Evolutionary conservation across 2,329 filamentous ascomycete species (phyloP), one percentile per base, ranked within the genome.

Genomic region (Ceratocystis cubensis): DNA sequence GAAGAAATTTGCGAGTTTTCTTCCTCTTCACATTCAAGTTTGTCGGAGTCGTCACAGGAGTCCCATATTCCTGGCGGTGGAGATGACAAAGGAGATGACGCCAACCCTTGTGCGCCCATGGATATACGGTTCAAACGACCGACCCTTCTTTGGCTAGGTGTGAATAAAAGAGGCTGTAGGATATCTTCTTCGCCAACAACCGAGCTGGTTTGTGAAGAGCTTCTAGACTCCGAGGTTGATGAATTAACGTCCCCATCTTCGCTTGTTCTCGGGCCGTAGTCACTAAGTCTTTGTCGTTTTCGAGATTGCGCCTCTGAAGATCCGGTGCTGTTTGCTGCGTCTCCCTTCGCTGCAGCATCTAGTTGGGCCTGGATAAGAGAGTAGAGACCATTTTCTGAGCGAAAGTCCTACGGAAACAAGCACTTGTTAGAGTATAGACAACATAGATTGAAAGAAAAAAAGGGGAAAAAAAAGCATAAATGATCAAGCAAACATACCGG

Each of bases 311-410:
- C 22, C 17, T 61, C 56, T 5, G 67, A 41, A 13, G 63, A 66
- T 15, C 64, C 64, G 57, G 33, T 37, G 8, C 67, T 69, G 67
- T 22, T 70, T 74, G 44, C 41, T 4, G 61, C 5, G 17, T 63
- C 64, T 57, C 48, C 64, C 8, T 53, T 76, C 70, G 78, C 75
- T 63, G 79, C 79, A 46, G 80, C 78, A 69, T 87, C 82, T 71
- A 85, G 86, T 70, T 87, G 84, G 17, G 84, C 80, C 74, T 88
- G 86, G 15, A 89, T 88, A 61, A 89, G 76, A 10, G 86, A 86
- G 74, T 89, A 89, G 0, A 89, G 79, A 1, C 87, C 87, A 73
- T 89, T 84, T 72, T 88, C 82, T 1, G 86, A 88, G 50, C 86
- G 85, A 69, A 89, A 89, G 70, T 89, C 86, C 85, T 88, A 69